Evolutionary conservation across 228 moss, liverwort and hornwort species (phyloP).

Genomic region (Sphagnum magellanicum): DNA sequence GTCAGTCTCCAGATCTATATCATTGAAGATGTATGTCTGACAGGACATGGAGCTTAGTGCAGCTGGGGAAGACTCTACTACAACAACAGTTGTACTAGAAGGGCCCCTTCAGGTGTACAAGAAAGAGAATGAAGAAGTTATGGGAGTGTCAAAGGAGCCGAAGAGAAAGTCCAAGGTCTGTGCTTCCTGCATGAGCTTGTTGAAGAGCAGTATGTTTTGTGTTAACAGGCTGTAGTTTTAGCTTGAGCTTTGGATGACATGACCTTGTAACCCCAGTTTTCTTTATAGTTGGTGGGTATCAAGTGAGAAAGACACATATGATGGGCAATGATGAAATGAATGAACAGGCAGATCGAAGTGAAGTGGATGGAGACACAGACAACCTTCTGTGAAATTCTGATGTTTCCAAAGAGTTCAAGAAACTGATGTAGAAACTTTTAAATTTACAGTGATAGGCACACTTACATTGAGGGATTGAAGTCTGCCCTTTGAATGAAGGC

Average conservation of each 20-base stretch:
- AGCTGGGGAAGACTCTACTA: conserved; percentile 3
- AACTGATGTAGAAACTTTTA: too few species aligned
- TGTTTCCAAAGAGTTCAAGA: too few species aligned
- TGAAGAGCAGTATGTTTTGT: not conserved
- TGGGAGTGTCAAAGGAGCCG: conserved; percentile 23
- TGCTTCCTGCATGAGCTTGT: not conserved
- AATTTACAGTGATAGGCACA: too few species aligned
- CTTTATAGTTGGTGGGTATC: too few species aligned
- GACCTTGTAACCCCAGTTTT: not conserved
- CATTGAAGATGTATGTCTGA: not conserved
- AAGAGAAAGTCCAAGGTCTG: conserved; percentile 43
- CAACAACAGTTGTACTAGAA: conserved; percentile 22
- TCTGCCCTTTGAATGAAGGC: too few species aligned
- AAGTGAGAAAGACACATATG: not conserved
- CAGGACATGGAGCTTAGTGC: conserved; percentile 21
- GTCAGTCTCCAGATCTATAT: too few species aligned
- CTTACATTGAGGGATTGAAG: too few species aligned
- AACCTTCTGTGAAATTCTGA: too few species aligned
- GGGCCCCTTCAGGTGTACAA: conserved; percentile 41
- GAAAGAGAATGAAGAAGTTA: conserved; percentile 40
- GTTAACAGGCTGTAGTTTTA: not conserved
- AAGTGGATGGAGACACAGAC: too few species aligned
- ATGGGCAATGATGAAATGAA: not conserved
- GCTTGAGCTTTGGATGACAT: not conserved
- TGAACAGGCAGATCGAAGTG: not conserved